These are phyloP conservation scores for Neurospora discreta DNA, from an alignment of 495 filamentous ascomycete genomes.

Conservation along the genomic window DNA sequence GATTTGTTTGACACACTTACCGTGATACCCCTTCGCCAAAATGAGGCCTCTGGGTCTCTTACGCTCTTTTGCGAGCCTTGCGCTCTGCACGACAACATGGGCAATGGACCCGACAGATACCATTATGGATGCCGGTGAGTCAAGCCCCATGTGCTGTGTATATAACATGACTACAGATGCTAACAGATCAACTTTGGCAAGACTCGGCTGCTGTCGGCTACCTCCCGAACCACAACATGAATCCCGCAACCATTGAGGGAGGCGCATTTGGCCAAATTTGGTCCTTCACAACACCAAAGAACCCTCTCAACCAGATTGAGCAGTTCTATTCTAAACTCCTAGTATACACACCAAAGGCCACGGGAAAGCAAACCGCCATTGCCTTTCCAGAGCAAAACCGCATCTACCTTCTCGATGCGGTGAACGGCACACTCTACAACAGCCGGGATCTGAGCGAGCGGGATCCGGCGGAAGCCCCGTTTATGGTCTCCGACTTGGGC, in stretches of 20 bases:
- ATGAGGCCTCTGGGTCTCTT: conserved; percentile 8
- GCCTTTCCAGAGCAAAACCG: conserved; percentile 20
- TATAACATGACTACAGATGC: background rate
- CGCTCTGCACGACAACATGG: conserved; percentile 6
- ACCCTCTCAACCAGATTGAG: conserved; percentile 1
- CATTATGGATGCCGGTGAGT: conserved; percentile 7
- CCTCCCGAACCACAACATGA: conserved; percentile 9
- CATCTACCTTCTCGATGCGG: conserved; percentile 22
- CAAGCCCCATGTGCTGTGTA: background rate
- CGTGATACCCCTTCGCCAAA: background rate
- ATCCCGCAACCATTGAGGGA: conserved; percentile 3
- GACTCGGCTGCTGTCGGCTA: conserved; percentile 7
- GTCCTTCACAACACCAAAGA: conserved; percentile 6
- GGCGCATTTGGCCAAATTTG: conserved; percentile 9
- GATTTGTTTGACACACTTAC: background rate
- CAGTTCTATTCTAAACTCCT: conserved; percentile 20
- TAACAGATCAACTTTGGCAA: background rate
- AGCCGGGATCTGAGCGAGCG: conserved; percentile 3
- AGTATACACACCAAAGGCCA: conserved; percentile 16
- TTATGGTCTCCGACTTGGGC: conserved; percentile 8
- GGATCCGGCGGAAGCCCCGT: conserved; percentile 9
- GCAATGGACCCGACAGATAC: conserved; percentile 7
- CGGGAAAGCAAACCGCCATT: conserved; percentile 18
- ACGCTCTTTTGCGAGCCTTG: conserved; percentile 7
- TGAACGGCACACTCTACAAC: conserved; percentile 14